phyloP scores from a whole-genome alignment of 805 yeast genomes.

The Clavispora asparagi region DNA sequence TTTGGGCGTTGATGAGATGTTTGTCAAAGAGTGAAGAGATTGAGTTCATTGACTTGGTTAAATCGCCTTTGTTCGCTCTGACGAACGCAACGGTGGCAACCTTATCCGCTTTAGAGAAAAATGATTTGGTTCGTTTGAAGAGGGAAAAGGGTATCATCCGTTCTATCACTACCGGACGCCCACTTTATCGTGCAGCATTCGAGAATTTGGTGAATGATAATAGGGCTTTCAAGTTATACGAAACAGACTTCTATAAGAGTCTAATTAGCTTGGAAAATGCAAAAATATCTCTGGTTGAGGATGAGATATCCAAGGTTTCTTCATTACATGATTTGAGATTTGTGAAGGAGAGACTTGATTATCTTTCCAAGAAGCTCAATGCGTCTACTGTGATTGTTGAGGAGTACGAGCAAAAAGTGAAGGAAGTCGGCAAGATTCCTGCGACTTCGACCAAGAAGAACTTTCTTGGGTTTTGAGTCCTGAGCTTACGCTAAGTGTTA shows the following conservation, averaged over 20 bases:
- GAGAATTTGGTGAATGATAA: constrained; percentile 53
- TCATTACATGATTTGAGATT: constrained; percentile 47
- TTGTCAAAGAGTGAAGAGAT: constrained; percentile 48
- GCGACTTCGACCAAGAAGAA: constrained; percentile 2
- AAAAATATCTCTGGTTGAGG: constrained; percentile 62
- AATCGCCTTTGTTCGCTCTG: constrained; percentile 56
- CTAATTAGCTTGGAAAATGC: constrained; percentile 55
- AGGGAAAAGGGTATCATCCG: constrained; percentile 72
- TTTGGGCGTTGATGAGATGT: constrained; percentile 74
- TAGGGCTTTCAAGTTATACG: constrained; percentile 54
- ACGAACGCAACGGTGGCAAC: constrained; percentile 42
- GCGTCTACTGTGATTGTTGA: constrained; percentile 45
- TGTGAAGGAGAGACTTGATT: constrained; percentile 58
- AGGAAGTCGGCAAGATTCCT: constrained; percentile 12
- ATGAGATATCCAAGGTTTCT: constrained; percentile 59
- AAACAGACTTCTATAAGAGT: constrained; percentile 52
- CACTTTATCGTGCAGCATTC: constrained; percentile 80
- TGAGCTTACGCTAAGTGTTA: too few relatives aligned
- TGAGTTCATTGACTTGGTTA: constrained; percentile 46
- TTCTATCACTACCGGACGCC: constrained; percentile 73
- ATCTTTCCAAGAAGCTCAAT: constrained; percentile 63
- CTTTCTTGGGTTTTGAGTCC: constrained; percentile 9
- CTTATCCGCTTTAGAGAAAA: constrained; percentile 68
- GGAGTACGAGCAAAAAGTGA: constrained; percentile 24
- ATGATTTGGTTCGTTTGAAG: constrained; percentile 67